A percentile compares a stretch with the other conserved stretches of the same genome.
These are phyloP conservation scores for Eucalyptus paniculata DNA, from an alignment of 345 rosid species.

Conservation along the genomic window DNA sequence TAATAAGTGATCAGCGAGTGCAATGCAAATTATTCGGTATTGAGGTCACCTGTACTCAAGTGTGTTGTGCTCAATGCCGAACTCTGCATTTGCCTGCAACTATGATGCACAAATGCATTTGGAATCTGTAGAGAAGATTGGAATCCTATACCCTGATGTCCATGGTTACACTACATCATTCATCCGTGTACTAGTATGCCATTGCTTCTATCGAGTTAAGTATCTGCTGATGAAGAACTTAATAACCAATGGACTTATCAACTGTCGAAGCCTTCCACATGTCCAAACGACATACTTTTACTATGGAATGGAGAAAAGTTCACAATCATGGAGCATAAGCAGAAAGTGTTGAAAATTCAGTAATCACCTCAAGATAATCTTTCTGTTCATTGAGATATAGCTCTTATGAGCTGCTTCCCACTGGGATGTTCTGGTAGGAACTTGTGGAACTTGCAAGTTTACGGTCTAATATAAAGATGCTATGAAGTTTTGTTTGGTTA, in stretches of 20 bases:
- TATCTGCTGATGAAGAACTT: not conserved
- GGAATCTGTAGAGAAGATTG: not conserved
- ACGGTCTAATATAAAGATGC: not conserved
- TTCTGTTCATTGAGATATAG: not conserved
- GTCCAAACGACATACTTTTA: not conserved
- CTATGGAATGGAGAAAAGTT: not conserved
- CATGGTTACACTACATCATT: no score
- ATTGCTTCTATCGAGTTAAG: not conserved
- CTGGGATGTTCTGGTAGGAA: not conserved
- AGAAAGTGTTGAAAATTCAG: not conserved
- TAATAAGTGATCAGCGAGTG: no score
- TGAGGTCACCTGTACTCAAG: no score
- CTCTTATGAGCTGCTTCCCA: not conserved
- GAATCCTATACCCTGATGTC: not conserved
- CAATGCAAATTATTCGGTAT: no score
- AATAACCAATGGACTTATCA: not conserved
- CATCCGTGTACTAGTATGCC: no score
- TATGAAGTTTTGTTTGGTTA: not conserved
- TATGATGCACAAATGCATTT: not conserved
- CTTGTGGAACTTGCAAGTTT: not conserved
- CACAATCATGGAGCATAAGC: not conserved
- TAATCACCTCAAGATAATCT: not conserved
- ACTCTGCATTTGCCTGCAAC: no score
- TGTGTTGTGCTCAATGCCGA: no score
- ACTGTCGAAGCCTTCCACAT: not conserved